phyloP scores from a whole-genome alignment of 768 basidiomycete genomes.

The Candolleomyces aberdarensis region DNA sequence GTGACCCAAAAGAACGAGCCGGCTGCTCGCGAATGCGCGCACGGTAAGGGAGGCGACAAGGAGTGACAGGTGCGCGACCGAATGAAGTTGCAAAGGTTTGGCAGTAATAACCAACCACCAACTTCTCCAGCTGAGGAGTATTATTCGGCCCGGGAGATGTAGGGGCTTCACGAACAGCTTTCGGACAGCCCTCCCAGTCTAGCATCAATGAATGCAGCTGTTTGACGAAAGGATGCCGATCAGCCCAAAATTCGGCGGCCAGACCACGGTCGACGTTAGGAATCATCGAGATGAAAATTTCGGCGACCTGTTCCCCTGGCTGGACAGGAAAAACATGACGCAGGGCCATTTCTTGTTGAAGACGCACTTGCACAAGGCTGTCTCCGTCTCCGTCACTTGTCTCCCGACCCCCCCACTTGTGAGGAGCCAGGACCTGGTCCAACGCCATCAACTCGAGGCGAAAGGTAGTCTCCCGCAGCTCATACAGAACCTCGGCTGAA shows the following conservation, averaged over 20 bases:
- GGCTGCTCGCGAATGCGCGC: not conserved
- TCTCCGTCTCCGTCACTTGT: not conserved
- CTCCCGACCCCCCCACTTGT: not conserved
- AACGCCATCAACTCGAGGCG: slow-evolving; percentile 1
- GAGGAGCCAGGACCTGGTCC: not conserved
- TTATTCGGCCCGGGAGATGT: not conserved
- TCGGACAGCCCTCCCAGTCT: not conserved
- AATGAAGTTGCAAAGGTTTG: not conserved
- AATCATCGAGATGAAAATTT: not conserved
- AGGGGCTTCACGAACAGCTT: not conserved
- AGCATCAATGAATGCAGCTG: not conserved
- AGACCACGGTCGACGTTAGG: not conserved
- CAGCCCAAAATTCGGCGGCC: not conserved
- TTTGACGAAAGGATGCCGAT: not conserved
- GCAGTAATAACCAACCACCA: not conserved
- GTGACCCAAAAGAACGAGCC: not conserved
- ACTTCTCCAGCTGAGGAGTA: not conserved
- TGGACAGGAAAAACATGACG: not conserved
- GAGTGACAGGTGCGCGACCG: not conserved
- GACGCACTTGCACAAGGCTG: not conserved
- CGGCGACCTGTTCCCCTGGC: slow-evolving; percentile 10
- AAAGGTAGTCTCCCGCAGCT: slow-evolving; percentile 3
- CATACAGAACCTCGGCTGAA: not conserved
- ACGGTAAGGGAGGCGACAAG: not conserved
- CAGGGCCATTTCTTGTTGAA: not conserved